Percentiles rank a stretch among this genome's conserved stretches.
Evolutionary conservation across 257 asterid genomes (phyloP).

Genomic region (Galeopsis tetrahit): DNA sequence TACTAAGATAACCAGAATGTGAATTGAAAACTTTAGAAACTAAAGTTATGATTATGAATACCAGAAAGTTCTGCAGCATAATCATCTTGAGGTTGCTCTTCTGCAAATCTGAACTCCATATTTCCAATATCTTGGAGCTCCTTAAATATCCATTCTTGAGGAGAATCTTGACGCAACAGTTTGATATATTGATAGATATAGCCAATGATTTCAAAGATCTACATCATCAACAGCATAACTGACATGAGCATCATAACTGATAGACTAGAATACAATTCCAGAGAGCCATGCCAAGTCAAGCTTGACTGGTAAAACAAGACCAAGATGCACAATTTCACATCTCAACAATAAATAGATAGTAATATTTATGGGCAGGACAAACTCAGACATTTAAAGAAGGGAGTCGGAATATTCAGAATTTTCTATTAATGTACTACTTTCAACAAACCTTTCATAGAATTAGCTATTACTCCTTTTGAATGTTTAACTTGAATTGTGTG

Average conservation of each 20-base stretch:
- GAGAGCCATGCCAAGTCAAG: background rate
- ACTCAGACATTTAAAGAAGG: background rate
- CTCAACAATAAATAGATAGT: background rate
- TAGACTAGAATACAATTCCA: slow-evolving; percentile 12
- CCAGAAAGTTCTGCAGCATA: slow-evolving; percentile 98
- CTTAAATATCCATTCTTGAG: slow-evolving; percentile 93
- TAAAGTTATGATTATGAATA: slow-evolving; percentile 33
- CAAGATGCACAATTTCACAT: slow-evolving; percentile 6
- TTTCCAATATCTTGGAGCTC: slow-evolving; percentile 93
- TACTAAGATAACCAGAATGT: slow-evolving; percentile 5
- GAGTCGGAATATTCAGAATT: background rate
- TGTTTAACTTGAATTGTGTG: background rate
- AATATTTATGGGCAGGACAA: background rate
- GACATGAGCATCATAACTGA: slow-evolving; percentile 6
- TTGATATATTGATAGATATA: slow-evolving; percentile 90
- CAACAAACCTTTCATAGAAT: slow-evolving; percentile 4
- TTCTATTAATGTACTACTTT: slow-evolving; percentile 14
- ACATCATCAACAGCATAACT: slow-evolving; percentile 39
- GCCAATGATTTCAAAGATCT: slow-evolving; percentile 85
- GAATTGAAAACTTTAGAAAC: slow-evolving; percentile 10
- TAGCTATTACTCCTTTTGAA: background rate
- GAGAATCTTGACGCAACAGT: slow-evolving; percentile 71
- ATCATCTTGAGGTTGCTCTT: slow-evolving; percentile 98
- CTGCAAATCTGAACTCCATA: slow-evolving; percentile 92
- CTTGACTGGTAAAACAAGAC: slow-evolving; percentile 2